Evolutionary conservation across 202 grass and related monocot genomes (phyloP), one percentile per base, ranked within the genome.

Genomic region (Zoysia matrella): DNA sequence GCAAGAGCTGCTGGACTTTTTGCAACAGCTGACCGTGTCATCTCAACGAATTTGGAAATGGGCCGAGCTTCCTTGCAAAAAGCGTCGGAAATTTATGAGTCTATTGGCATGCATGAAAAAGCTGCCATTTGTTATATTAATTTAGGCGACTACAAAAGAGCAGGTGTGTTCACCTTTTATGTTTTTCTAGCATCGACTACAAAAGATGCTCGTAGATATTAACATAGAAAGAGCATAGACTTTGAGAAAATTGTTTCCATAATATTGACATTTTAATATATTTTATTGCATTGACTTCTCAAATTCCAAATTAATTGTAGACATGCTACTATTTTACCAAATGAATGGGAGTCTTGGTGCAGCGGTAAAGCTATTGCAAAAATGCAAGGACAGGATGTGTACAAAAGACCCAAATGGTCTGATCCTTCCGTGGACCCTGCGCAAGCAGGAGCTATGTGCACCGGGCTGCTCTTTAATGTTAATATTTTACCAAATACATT

Each of bases 1-100:
- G 90, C 92, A 42, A 92, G 75, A 89, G 95, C 95, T 54, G 86
- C 92, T 22, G 94, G 94, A 16, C 95, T 97, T 72, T 10, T 91
- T 60, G 84, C 84, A n/a, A 84, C 60, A 41, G 90, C 92, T 62
- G 95, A 97, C 5, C 90, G 72, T 62, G 51, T 81, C 11, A 91
- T 85, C 73, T 71, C 73, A 30, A 73, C 72, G 60, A 91, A 97
- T 75, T 76, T 18, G 9, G 84, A 88, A 11, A 88, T 87, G 86
- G 86, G 87, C 7, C 57, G 81, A 3, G 76, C 74, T 78, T 72
- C 58, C 11, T 73, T 94, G 16, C 79, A 72, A 39, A 91, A 90
- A 67, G 94, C 94, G 65, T 93, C 88, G 22, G 92, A 97, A 46
- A 85, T 94, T 46, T 97, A 91, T 42, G 92, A 91, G 69, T 83